These are phyloP conservation scores for Cucumis melo DNA, from an alignment of 306 rosid genomes.

Conservation along the genomic window DNA sequence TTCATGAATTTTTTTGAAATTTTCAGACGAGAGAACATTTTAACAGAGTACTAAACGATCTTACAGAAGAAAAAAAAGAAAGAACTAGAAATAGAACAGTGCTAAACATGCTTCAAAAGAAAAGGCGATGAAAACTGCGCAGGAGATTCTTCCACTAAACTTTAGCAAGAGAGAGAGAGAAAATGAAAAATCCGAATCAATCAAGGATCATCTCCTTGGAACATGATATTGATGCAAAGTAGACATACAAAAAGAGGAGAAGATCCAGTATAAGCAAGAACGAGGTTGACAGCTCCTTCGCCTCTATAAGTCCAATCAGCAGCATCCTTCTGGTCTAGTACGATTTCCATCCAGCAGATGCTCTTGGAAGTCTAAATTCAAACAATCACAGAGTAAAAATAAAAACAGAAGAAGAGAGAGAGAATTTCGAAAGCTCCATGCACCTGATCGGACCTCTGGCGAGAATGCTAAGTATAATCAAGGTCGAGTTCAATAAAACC, in stretches of 20 bases:
- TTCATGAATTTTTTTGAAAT: background rate
- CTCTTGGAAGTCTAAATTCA: conserved; percentile 9
- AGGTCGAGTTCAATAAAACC: background rate
- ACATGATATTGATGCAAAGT: background rate
- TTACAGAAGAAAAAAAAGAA: background rate
- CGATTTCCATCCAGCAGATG: conserved; percentile 29
- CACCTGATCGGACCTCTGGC: background rate
- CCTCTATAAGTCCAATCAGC: conserved; percentile 76
- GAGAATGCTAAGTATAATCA: background rate
- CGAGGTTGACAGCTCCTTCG: conserved; percentile 90
- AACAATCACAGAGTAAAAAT: background rate
- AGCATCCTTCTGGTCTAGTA: conserved; percentile 36
- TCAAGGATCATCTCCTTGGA: background rate
- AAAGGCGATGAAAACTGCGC: background rate
- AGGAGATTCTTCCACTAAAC: background rate
- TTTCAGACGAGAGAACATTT: background rate
- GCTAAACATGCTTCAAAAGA: background rate
- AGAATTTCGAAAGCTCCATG: background rate
- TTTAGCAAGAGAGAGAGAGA: background rate
- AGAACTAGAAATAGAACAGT: background rate
- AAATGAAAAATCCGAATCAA: background rate
- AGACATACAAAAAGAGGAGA: conserved; percentile 44
- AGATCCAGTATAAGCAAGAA: conserved; percentile 63
- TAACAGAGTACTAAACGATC: background rate
- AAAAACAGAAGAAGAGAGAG: background rate